phyloP scores from a whole-genome alignment of 129 eudicot genomes.

The Pulicaria dysenterica region DNA sequence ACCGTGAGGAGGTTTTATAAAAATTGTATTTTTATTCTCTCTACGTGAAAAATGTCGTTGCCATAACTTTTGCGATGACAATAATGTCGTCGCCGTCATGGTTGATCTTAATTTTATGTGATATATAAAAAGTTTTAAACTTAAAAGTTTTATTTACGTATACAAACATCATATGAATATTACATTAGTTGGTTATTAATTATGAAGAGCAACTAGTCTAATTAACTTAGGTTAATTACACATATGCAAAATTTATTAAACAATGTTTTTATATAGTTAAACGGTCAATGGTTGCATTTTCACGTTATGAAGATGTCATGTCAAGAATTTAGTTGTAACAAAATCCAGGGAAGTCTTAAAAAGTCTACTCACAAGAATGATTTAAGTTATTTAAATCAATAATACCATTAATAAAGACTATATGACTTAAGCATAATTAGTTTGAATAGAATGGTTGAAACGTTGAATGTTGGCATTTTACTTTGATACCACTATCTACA shows the following conservation, averaged over 20 bases:
- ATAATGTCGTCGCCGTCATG: too few species aligned
- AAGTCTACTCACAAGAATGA: neutral
- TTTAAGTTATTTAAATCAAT: neutral
- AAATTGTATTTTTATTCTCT: neutral
- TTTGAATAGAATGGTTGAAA: neutral
- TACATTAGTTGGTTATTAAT: neutral
- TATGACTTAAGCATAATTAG: neutral
- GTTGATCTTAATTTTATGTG: neutral
- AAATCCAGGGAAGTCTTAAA: neutral
- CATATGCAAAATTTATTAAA: neutral
- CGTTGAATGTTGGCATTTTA: too few species aligned
- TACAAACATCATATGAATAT: neutral
- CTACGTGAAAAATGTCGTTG: too few species aligned
- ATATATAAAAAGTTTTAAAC: too few species aligned
- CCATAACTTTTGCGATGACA: too few species aligned
- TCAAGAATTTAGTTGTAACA: neutral
- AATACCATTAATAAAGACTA: neutral
- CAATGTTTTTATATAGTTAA: conserved; percentile 10
- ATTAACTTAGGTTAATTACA: neutral
- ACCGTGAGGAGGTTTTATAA: too few species aligned
- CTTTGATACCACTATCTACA: too few species aligned
- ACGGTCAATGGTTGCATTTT: conserved; percentile 33
- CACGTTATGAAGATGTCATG: conserved; percentile 13
- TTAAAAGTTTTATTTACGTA: too few species aligned
- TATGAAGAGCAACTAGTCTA: neutral